Conservation (phyloP, 495 filamentous ascomycete genomes). For the Cetradonia linearis region DNA sequence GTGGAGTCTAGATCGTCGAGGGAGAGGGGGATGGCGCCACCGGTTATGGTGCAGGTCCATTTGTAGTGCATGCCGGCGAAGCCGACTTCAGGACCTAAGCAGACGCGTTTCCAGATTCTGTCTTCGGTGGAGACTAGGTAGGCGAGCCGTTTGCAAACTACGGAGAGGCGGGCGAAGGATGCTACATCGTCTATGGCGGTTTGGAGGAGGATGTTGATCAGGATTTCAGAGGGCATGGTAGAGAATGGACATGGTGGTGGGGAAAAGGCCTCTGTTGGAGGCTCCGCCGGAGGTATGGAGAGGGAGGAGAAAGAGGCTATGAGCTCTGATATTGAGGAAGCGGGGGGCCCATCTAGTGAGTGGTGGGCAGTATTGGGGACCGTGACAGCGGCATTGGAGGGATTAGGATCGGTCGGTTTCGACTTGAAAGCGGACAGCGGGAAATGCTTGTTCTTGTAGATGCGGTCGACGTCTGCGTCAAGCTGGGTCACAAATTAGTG, state of each 20-base stretch:
- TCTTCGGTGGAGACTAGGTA: constrained; percentile 79
- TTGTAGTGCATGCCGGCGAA: constrained; percentile 79
- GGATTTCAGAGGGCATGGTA: constrained; percentile 67
- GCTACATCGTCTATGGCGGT: constrained; percentile 69
- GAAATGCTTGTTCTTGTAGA: constrained; percentile 86
- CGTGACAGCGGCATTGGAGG: constrained; percentile 43
- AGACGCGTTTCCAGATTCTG: constrained; percentile 76
- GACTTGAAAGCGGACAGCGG: constrained; percentile 49
- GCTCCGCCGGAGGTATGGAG: constrained; percentile 49
- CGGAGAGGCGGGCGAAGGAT: constrained; percentile 64
- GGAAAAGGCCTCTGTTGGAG: constrained; percentile 52
- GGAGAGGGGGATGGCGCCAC: constrained; percentile 43
- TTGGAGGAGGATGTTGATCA: constrained; percentile 61
- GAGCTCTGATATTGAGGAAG: constrained; percentile 51
- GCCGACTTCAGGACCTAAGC: constrained; percentile 58
- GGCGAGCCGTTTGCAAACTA: constrained; percentile 79
- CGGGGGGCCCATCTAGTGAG: constrained; percentile 43
- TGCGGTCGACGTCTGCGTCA: constrained; percentile 71
- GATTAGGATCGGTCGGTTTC: constrained; percentile 43
- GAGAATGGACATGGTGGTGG: constrained; percentile 69
- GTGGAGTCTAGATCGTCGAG: constrained; percentile 27
- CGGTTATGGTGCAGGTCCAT: constrained; percentile 54
- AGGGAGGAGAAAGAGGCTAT: constrained; percentile 63
- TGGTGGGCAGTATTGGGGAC: constrained; percentile 47
- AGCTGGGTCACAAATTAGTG: constrained; percentile 43